Evolutionary conservation across 768 basidiomycete genomes (phyloP), one percentile per base, ranked within the genome.

Genomic region (Termitomyces sp.): DNA sequence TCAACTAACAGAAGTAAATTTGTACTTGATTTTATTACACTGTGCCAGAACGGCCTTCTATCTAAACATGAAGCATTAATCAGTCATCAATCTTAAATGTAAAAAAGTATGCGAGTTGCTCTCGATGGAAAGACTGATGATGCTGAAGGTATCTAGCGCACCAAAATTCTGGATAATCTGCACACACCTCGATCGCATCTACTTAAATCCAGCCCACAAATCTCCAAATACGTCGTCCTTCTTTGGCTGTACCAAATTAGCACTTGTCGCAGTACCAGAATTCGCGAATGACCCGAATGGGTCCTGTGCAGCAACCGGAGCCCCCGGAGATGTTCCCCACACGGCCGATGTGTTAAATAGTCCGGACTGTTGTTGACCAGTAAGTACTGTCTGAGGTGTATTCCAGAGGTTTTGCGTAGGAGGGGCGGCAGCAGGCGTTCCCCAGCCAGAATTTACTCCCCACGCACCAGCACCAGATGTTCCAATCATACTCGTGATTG

Each of bases 161-260:
- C 24, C 22, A 18, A 38, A 51, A 24, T 38, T 51, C 1, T 16
- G 47, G 24, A 26, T 10, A 7, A 18, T 26, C 6, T 51, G 16
- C n/a, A 40, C 26, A 49, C 13, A 38, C 16, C 26, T 2, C 32
- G 22, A 22, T 46, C 16, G 10, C 24, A 16, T 42, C 47, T 63
- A 92, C 77, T 91, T 91, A 70, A 90, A 90, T 40, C 85, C 83
- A 50, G 89, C 88, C 91, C 91, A 92, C 50, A 93, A 70, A 70
- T 92, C 89, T 7, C 87, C 89, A 66, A 92, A 92, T 7, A 76
- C 84, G 64, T 93, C 90, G 60, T 91, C 90, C 71, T 80, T 87
- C 75, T 88, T 86, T 59, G 72, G 68, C 38, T 51, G 56, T 6
- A 54, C 51, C 18, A 40, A 18, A 28, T n/a, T 42, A 20, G 50